Base-by-base conservation (phyloP, 805 yeast species). In the Wickerhamiella spandovensis region DNA sequence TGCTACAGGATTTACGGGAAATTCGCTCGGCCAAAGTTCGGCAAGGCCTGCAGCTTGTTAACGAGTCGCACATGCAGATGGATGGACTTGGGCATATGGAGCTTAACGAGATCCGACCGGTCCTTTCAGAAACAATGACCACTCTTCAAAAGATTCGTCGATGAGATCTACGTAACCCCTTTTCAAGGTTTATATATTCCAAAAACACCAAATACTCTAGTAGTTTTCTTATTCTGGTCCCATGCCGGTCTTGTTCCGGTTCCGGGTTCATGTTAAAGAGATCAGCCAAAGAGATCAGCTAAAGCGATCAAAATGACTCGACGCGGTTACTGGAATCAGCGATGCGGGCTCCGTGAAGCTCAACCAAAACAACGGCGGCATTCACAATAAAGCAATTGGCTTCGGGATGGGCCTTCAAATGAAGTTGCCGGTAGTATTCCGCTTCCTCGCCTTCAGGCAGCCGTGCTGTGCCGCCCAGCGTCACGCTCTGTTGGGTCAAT, bases 51-150 rank as follows among this genome's bases (percentile, higher is more conserved):
- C 69, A 72, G 46, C 81, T 81, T 54, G 68, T 90, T 53, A 90
- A 90, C 67, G 94, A 84, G 54, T 77, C 83, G 20, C 86, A 89
- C 66, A 72, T 90, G 53, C 86, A 81, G 61, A 70, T 90, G 64
- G 90, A 88, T 57, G 87, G 92, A 20, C 64, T 92, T 48, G 84
- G 95, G 1, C 63, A 82, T 39, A 63, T 88, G 73, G 98, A 90
- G 64, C 81, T 92, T 54, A 89, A 88, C 63, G 96, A 87, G 62
- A 68, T 89, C 48, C 69, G 96, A 55, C 94, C 96, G 2, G 84
- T 87, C 60, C 79, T 88, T 32, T 70, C 79, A n/a, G 69, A 71
- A 13, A 82, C 85, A 0, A 90, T 92, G 97, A 80, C 81, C 52
- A 82, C 81, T 56, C 66, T 92, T 53, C 72, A 85, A 45, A 71